Conservation (phyloP, 139 green algal genomes). For the Chlorella sp. region DNA sequence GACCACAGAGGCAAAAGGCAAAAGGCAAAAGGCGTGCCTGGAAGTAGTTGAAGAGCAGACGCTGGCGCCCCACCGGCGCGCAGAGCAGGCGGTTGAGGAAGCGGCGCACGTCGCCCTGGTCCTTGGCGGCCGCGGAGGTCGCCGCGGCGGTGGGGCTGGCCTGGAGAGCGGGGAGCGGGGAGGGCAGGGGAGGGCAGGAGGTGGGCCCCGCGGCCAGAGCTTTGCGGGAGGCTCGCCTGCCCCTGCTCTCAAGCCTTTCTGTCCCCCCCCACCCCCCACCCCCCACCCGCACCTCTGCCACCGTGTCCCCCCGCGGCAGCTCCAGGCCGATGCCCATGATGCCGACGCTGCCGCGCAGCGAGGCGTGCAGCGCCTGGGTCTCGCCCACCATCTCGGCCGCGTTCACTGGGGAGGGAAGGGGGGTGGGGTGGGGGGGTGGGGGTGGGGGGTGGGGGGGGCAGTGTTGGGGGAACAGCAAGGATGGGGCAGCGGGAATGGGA, state of each 20-base stretch:
- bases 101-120: constrained; percentile 66
- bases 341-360: constrained; percentile 58
- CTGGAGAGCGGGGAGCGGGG: no score
- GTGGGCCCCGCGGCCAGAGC: neutral
- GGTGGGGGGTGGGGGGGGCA: no score
- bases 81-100: constrained; percentile 91
- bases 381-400: constrained; percentile 13
- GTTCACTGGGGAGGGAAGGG: neutral
- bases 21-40: no score
- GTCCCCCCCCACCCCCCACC: neutral
- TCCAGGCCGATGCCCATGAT: constrained; percentile 68
- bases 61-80: constrained; percentile 73
- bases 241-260: neutral
- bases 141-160: no score
- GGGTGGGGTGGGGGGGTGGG: no score
- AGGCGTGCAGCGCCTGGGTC: constrained; percentile 55
- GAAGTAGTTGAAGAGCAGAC: constrained; percentile 80
- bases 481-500: no score
- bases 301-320: constrained; percentile 40
- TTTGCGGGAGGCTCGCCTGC: neutral
- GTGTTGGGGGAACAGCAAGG: neutral
- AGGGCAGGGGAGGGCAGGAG: no score
- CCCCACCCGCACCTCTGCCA: constrained; percentile 47
- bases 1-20: no score
- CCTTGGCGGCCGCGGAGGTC: constrained; percentile 29